Conservation (phyloP, 2,329 filamentous ascomycete genomes). For the Aspergillus sp. region DNA sequence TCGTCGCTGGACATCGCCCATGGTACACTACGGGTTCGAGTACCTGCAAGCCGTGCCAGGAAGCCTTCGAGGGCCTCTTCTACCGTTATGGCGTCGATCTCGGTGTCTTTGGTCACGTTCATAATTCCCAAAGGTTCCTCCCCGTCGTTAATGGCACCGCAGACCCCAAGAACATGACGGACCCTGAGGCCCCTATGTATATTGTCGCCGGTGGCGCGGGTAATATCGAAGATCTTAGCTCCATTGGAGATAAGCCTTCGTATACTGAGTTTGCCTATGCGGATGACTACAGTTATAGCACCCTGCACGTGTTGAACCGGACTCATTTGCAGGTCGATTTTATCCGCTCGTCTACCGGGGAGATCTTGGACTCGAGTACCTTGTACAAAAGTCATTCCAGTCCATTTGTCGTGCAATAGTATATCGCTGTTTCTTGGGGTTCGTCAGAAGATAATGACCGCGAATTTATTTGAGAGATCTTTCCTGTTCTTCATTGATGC, state of each 20-base stretch:
- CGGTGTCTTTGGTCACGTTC: conserved; percentile 52
- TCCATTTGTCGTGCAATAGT: conserved; percentile 39
- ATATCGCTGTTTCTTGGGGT: too few species aligned
- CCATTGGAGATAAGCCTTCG: conserved; percentile 36
- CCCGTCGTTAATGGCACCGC: conserved; percentile 27
- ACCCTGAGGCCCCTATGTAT: conserved; percentile 52
- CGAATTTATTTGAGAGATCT: too few species aligned
- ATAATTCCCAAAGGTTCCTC: conserved; percentile 51
- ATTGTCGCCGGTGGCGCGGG: conserved; percentile 51
- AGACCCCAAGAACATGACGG: conserved; percentile 39
- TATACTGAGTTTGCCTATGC: conserved; percentile 35
- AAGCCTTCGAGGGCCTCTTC: conserved; percentile 48
- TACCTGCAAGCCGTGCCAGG: conserved; percentile 43
- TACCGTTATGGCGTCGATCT: conserved; percentile 54
- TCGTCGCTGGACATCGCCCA: conserved; percentile 42
- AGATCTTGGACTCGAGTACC: conserved; percentile 42
- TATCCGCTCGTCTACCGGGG: conserved; percentile 43
- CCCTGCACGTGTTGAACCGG: conserved; percentile 41
- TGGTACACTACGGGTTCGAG: conserved; percentile 40
- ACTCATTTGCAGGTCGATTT: conserved; percentile 48
- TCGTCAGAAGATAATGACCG: too few species aligned
- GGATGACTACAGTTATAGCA: conserved; percentile 47
- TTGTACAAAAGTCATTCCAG: conserved; percentile 45
- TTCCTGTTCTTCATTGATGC: too few species aligned
- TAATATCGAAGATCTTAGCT: conserved; percentile 48